Conservation (phyloP, 1,284 basidiomycete species). For the Fomitopsis palustris region DNA sequence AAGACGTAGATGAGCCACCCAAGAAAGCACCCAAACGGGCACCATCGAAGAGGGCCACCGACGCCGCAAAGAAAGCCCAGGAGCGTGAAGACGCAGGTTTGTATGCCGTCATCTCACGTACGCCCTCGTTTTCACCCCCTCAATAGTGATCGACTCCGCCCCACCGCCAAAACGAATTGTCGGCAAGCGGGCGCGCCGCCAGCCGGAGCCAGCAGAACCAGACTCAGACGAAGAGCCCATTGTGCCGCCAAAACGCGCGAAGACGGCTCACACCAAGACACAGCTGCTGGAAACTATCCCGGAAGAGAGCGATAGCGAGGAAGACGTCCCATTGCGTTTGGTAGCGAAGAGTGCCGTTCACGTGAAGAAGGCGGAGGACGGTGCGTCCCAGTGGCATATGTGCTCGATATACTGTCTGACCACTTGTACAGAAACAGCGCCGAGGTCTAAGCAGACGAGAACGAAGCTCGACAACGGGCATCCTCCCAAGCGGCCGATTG, state of each 20-base stretch:
- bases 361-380: not conserved
- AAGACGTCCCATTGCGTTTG: not conserved
- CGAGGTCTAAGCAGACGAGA: too few relatives aligned
- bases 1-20: not conserved
- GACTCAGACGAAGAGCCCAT: not conserved
- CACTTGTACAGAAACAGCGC: too few relatives aligned
- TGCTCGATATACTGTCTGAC: too few relatives aligned
- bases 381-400: not conserved
- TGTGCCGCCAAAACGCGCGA: not conserved
- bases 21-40: not conserved
- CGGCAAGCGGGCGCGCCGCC: not conserved
- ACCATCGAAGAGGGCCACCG: not conserved
- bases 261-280: not conserved
- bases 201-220: not conserved
- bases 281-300: not conserved
- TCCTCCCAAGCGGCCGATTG: not conserved
- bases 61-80: not conserved
- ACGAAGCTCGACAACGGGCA: not conserved
- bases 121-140: too few relatives aligned
- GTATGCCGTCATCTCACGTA: not conserved
- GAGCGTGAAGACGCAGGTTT: not conserved
- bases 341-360: not conserved
- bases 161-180: not conserved
- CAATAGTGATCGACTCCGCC: not conserved
- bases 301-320: not conserved